Conservation (phyloP, 306 rosid species). For the Prunus mira region DNA sequence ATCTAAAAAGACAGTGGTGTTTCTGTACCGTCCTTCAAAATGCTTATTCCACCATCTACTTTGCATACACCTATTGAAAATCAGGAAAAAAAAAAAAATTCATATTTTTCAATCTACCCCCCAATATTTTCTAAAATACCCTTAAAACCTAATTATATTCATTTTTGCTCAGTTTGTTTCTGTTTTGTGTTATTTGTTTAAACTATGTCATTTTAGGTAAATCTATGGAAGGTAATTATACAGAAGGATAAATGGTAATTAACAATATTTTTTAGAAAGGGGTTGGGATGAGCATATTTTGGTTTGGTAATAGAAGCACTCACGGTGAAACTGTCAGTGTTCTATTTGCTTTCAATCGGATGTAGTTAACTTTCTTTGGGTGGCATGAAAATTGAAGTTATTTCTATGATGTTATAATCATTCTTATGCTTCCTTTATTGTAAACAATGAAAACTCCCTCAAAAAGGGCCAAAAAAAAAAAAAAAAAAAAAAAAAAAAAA, state of each 20-base stretch:
- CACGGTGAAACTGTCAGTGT: not conserved
- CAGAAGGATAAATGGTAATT: not conserved
- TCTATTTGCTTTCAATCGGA: not conserved
- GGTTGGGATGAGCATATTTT: not conserved
- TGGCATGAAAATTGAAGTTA: not conserved
- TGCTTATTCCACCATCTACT: not conserved
- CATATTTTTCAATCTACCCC: not conserved
- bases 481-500: no score
- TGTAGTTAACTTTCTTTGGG: not conserved
- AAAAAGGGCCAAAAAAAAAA: no score
- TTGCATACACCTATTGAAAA: not conserved
- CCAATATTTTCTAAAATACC: not conserved
- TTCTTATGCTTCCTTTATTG: not conserved
- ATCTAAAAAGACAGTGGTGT: not conserved
- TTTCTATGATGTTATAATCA: not conserved
- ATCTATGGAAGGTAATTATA: not conserved
- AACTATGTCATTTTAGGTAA: not conserved
- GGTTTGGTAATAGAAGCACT: not conserved
- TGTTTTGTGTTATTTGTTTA: not conserved
- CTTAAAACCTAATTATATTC: not conserved
- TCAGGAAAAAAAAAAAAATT: no score
- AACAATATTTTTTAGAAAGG: not conserved
- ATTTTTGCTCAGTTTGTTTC: not conserved
- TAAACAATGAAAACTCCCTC: no score
- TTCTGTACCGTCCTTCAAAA: not conserved